A percentile compares a stretch with the other conserved stretches of the same genome.
Evolutionary conservation across 345 rosid genomes (phyloP).

Genomic region (Melaleuca alternifolia): DNA sequence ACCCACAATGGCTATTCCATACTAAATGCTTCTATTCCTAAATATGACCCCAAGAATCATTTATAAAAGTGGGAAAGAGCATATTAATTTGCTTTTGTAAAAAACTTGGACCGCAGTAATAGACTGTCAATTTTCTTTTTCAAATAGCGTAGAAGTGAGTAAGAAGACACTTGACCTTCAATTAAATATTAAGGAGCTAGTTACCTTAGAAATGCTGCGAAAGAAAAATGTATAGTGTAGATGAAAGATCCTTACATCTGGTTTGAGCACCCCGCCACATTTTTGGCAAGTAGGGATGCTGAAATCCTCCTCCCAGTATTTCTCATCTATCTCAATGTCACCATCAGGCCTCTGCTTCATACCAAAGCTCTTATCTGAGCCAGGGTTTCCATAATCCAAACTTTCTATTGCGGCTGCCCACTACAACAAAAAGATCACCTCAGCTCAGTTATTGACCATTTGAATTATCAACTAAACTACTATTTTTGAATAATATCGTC

Average conservation of each 20-base stretch:
- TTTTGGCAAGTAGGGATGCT: constrained; percentile 67
- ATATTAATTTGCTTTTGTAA: background rate
- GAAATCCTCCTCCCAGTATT: constrained; percentile 92
- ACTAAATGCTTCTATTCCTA: background rate
- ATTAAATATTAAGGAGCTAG: background rate
- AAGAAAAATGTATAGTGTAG: background rate
- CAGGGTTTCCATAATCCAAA: constrained; percentile 59
- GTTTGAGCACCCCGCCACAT: constrained; percentile 75
- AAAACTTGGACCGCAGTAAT: background rate
- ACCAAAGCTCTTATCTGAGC: constrained; percentile 89
- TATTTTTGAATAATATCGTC: background rate
- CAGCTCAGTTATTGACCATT: background rate
- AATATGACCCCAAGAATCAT: background rate
- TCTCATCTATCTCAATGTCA: constrained; percentile 91
- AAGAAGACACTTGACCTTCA: background rate
- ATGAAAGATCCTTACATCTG: constrained; percentile 48
- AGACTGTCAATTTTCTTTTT: background rate
- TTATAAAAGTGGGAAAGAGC: background rate
- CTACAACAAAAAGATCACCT: constrained; percentile 17
- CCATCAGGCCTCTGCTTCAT: constrained; percentile 97
- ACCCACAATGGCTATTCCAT: background rate
- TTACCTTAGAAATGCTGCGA: background rate
- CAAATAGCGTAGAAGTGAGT: background rate
- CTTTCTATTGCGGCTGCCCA: constrained; percentile 93
- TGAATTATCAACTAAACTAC: background rate